Evolutionary conservation across 108 stramenopile genomes (phyloP), one percentile per base, ranked within the genome.

Genomic region (Aurantiochytrium sp.): DNA sequence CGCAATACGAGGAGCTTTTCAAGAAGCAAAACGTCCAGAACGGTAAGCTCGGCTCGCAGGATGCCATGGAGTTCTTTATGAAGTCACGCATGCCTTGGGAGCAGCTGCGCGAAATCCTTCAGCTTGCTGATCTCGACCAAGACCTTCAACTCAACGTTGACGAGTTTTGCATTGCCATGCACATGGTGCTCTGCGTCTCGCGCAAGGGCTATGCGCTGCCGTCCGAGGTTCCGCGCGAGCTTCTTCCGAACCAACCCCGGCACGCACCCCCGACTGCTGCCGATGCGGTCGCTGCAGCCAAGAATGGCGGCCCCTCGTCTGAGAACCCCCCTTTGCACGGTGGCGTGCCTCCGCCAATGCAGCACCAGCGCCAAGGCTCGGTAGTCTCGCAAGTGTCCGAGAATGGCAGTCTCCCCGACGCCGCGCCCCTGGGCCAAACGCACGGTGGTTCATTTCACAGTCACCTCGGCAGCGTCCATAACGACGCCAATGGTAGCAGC

Each of bases 121-220:
- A 23, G 19, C 76, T 83, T 12, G 45, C 76, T 12, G 76, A 83
- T 53, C 51, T 83, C 25, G 76, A 83, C 4, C 45, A 53, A 18
- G 5, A 83, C 28, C 45, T 53, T 12, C 14, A 47, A 45, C 51
- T 83, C 25, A 25, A 10, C 1, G 25, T 83, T 2, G 51, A 83
- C 76, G 76, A 83, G 76, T 83, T 83, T 45, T 83, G 76, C 23
- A 83, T 83, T 23, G 76, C 76, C 76, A 83, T 83, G 76, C 76
- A 83, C 76, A 47, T 83, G 49, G 51, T 83, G 6, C 45, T 83
- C 49, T 83, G 76, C 51, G 51, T 83, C 10, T 53, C 76, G 6
- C 45, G 76, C 49, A 83, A 83, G 51, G 25, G 51, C 12, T 53
- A 25, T 23, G 12, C 45, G 25, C 45, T 83, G 49, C 76, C 76